Evolutionary conservation across 352 stramenopile species (phyloP).

Genomic region (Pythium guiyangense): DNA sequence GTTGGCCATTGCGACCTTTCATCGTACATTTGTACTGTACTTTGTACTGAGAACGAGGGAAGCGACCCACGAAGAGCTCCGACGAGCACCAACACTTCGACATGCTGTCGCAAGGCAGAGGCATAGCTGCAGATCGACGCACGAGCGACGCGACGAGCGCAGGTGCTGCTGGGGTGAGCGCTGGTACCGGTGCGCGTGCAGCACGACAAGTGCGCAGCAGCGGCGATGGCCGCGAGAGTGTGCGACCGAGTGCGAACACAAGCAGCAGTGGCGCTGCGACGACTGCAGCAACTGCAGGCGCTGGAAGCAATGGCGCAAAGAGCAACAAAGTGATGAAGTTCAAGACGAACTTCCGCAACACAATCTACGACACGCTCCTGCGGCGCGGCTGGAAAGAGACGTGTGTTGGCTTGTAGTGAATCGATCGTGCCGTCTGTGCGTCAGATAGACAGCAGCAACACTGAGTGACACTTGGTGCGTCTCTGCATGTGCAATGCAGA

Average conservation of each 20-base stretch:
- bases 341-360: constrained; percentile 91
- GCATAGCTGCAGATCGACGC: background rate
- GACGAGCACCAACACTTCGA: too few relatives aligned
- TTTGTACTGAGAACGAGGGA: too few relatives aligned
- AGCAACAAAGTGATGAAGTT: constrained; percentile 54
- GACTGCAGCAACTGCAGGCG: background rate
- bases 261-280: background rate
- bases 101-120: background rate
- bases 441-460: background rate
- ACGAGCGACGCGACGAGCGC: background rate
- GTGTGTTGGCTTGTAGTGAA: constrained; percentile 3
- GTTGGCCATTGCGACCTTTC: too few relatives aligned
- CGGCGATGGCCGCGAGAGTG: constrained; percentile 19
- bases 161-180: constrained; percentile 19
- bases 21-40: too few relatives aligned
- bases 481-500: constrained; percentile 1
- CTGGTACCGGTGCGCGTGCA: constrained; percentile 19
- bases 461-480: background rate
- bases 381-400: constrained; percentile 89
- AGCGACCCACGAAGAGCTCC: too few relatives aligned
- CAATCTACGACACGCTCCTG: constrained; percentile 90
- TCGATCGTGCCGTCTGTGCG: background rate
- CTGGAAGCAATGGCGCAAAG: constrained; percentile 7
- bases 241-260: constrained; percentile 11
- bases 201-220: constrained; percentile 35